Evolutionary conservation across 140 eudicot species (phyloP), one percentile per base, ranked within the genome.

Genomic region (Anethum foeniculum): DNA sequence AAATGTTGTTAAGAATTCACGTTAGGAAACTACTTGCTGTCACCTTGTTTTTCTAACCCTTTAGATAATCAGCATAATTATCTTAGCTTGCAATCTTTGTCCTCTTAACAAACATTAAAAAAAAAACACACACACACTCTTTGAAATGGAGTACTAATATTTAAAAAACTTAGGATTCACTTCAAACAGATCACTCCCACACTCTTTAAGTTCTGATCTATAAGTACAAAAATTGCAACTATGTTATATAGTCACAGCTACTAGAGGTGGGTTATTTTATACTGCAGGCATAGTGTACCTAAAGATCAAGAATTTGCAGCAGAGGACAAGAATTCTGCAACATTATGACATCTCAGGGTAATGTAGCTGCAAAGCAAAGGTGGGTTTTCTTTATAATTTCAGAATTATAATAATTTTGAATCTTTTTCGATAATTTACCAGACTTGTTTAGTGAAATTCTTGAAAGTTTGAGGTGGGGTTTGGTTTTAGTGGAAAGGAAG

Each of bases 311-410:
- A 84, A 77, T 9, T 60, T 62, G 71, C 71, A 56, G 15, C 82
- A 80, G 54, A 71, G 68, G 72, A 68, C 43, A 81, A 79, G 25
- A 80, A 5, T 14, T 79, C 27, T 2, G 82, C 81, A 84, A 78
- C 82, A 79, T 83, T 73, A 80, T 76, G 83, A 71, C 68, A 60
- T 77, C 78, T 51, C 83, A 64, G 47, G 89, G 76, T 82, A 80
- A 83, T 80, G 88, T 81, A 80, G 86, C 80, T 77, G 77, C 85
- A 86, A 87, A 87, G 79, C 83, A 86, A 85, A 85, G 84, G 93
- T 90, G 83, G 81, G 84, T 82, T 78, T 86, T 36, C 25, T 68
- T 44, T 27, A 11, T 9, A 65, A 51, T 86, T 43, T 76, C 28
- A 82, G 32, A 48, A 2, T 46, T 51, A 5, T 0, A 13, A 1